Evolutionary conservation across 2,329 filamentous ascomycete genomes (phyloP).

Genomic region (Calonectria ilicicola): DNA sequence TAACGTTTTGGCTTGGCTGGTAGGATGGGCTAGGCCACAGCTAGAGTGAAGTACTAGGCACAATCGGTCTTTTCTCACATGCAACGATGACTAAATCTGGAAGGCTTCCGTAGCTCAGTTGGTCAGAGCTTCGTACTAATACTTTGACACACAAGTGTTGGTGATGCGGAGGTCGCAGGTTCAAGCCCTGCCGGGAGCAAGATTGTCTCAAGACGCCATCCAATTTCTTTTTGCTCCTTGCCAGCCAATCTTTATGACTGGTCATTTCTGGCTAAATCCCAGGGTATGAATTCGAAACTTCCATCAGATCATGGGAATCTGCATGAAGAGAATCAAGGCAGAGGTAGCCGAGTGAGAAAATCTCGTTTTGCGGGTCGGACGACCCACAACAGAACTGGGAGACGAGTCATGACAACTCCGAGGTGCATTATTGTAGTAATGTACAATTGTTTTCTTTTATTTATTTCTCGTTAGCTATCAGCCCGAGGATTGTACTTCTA

Average conservation of each 20-base stretch:
- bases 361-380: not conserved
- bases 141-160: not conserved
- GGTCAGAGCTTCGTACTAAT: constrained; percentile 10
- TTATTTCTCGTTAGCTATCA: too few relatives aligned
- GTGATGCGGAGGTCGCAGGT: constrained; percentile 7
- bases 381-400: too few relatives aligned
- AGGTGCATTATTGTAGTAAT: too few relatives aligned
- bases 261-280: not conserved
- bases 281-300: not conserved
- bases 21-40: too few relatives aligned
- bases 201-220: not conserved
- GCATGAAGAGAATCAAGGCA: too few relatives aligned
- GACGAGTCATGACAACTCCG: too few relatives aligned
- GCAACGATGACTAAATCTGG: not conserved
- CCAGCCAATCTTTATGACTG: not conserved
- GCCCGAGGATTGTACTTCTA: too few relatives aligned
- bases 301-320: not conserved
- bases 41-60: too few relatives aligned
- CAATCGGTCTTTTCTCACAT: too few relatives aligned
- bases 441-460: not conserved
- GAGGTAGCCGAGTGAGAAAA: not conserved
- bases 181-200: constrained; percentile 7
- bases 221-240: not conserved
- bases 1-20: too few relatives aligned
- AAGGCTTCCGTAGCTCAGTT: constrained; percentile 9